These are phyloP conservation scores for Starmerella bacillaris DNA, from an alignment of 805 yeast species.

Conservation along the genomic window DNA sequence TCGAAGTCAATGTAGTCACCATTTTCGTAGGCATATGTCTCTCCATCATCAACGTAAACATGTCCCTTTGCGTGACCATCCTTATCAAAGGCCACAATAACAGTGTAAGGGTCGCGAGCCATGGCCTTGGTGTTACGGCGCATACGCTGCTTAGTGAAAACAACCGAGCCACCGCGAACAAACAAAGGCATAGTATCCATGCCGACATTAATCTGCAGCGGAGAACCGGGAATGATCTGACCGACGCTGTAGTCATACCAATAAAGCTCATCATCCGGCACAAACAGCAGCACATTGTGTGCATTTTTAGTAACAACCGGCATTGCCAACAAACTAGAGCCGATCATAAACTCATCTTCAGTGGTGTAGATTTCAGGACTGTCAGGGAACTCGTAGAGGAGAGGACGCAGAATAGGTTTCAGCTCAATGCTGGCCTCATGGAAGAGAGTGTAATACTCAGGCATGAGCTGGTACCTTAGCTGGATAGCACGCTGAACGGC, in stretches of 20 bases:
- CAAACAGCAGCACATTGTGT: constrained; percentile 25
- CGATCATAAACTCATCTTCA: constrained; percentile 73
- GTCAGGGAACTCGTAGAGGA: constrained; percentile 20
- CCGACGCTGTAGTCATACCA: constrained; percentile 23
- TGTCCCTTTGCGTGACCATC: constrained; percentile 37
- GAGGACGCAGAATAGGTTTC: constrained; percentile 39
- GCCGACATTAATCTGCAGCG: constrained; percentile 21
- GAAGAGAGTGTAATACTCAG: constrained; percentile 66
- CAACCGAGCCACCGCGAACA: constrained; percentile 61
- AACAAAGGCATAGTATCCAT: constrained; percentile 52
- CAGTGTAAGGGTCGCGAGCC: constrained; percentile 63
- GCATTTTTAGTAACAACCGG: constrained; percentile 53
- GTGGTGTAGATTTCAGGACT: constrained; percentile 33
- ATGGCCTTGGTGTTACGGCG: constrained; percentile 66
- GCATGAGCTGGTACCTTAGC: constrained; percentile 59
- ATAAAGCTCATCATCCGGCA: constrained; percentile 29
- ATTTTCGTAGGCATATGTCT: constrained; percentile 36
- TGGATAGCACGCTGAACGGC: constrained; percentile 36
- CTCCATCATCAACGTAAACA: constrained; percentile 74
- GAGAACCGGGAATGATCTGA: constrained; percentile 1
- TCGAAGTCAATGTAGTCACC: constrained; percentile 34
- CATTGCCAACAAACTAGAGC: constrained; percentile 48
- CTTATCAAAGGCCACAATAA: constrained; percentile 38
- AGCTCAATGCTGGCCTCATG: constrained; percentile 44
- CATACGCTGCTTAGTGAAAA: constrained; percentile 49